These are phyloP conservation scores for Trichocomaceae sp. DNA, from an alignment of 2,329 filamentous ascomycete species.

Conservation along the genomic window DNA sequence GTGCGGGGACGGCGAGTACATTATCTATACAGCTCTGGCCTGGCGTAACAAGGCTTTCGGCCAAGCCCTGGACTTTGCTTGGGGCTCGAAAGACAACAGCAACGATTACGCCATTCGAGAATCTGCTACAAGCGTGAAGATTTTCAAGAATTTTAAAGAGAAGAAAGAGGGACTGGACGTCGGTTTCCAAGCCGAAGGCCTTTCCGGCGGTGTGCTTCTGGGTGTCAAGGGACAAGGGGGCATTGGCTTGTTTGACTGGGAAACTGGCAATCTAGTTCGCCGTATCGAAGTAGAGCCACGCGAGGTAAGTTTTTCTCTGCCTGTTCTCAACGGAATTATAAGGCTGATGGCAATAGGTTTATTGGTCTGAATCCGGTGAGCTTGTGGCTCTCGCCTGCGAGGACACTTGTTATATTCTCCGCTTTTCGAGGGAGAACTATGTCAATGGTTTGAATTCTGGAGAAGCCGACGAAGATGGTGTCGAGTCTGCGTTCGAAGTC, in stretches of 20 bases:
- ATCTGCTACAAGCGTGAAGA: slow-evolving; percentile 86
- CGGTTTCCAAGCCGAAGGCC: slow-evolving; percentile 86
- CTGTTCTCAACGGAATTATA: neutral
- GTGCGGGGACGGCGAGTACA: slow-evolving; percentile 96
- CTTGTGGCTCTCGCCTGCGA: slow-evolving; percentile 88
- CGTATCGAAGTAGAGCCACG: slow-evolving; percentile 76
- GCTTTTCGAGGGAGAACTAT: slow-evolving; percentile 86
- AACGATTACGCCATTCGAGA: slow-evolving; percentile 98
- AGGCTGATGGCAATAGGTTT: slow-evolving; percentile 53
- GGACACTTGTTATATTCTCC: slow-evolving; percentile 88
- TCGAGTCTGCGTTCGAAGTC: slow-evolving; percentile 92
- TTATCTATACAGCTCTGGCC: slow-evolving; percentile 93
- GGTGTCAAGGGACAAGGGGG: slow-evolving; percentile 94
- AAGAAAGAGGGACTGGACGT: slow-evolving; percentile 84
- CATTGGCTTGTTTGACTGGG: slow-evolving; percentile 95
- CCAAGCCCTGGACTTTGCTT: slow-evolving; percentile 89
- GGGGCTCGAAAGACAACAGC: slow-evolving; percentile 94
- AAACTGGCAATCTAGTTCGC: slow-evolving; percentile 77
- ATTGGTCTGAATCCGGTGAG: slow-evolving; percentile 97
- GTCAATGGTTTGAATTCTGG: slow-evolving; percentile 74
- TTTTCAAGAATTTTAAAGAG: slow-evolving; percentile 97
- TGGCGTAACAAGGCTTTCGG: slow-evolving; percentile 98
- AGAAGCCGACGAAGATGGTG: slow-evolving; percentile 80
- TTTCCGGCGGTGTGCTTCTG: slow-evolving; percentile 80
- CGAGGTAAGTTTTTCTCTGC: slow-evolving; percentile 40